Percentiles rank a stretch among this genome's conserved stretches.
Conservation (phyloP, 2,329 filamentous ascomycete genomes). For the Stagonosporopsis rhizophila region DNA sequence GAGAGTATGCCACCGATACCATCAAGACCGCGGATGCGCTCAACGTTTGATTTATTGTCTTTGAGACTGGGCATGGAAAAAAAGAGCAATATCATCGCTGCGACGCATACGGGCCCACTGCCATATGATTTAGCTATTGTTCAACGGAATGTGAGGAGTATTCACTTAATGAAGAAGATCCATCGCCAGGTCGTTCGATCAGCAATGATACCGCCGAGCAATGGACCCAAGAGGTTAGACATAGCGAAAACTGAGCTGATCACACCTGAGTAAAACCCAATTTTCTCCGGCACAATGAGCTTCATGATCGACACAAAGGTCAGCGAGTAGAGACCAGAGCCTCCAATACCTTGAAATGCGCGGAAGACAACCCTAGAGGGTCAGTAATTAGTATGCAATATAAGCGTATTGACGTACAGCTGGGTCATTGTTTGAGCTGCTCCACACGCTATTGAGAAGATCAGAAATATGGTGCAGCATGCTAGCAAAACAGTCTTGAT, state of each 20-base stretch:
- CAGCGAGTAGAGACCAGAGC: constrained; percentile 57
- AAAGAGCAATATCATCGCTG: constrained; percentile 33
- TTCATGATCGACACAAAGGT: constrained; percentile 45
- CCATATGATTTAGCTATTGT: not conserved
- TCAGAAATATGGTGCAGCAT: constrained; percentile 35
- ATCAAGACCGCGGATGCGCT: constrained; percentile 40
- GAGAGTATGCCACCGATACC: constrained; percentile 39
- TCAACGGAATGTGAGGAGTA: not conserved
- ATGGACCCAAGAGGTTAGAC: constrained; percentile 52
- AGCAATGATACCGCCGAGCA: constrained; percentile 55
- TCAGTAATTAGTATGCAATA: constrained; percentile 8
- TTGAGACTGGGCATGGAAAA: constrained; percentile 36
- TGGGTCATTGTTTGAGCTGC: constrained; percentile 40
- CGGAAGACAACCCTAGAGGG: constrained; percentile 45
- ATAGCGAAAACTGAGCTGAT: constrained; percentile 51
- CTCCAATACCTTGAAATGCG: constrained; percentile 56
- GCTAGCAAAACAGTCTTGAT: constrained; percentile 32
- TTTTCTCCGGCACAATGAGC: constrained; percentile 37
- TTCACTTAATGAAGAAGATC: constrained; percentile 58
- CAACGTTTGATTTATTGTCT: constrained; percentile 35
- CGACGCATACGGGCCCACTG: constrained; percentile 36
- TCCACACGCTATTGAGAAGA: constrained; percentile 44
- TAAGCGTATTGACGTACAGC: constrained; percentile 28
- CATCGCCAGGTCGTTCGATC: constrained; percentile 54
- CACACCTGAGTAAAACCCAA: constrained; percentile 45